Percentiles rank a stretch among this genome's conserved stretches.
Conservation (phyloP, 2,329 filamentous ascomycete species). For the Xylariaceae sp. region DNA sequence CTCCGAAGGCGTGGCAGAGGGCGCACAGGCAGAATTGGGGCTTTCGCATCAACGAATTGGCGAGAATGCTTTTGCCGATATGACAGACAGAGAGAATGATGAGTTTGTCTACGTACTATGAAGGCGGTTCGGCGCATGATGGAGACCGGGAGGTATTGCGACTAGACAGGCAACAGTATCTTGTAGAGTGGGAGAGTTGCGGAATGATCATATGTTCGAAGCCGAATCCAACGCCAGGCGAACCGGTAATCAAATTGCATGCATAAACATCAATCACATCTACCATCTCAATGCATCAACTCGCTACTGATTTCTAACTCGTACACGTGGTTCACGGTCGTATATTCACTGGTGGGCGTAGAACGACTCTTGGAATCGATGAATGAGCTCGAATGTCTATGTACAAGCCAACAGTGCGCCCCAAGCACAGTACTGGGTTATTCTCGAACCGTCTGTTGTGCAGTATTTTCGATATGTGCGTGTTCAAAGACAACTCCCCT, state of each 20-base stretch:
- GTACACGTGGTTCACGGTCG: conserved; percentile 4
- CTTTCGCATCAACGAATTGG: conserved; percentile 31
- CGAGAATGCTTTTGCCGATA: conserved; percentile 49
- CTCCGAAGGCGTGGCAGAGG: conserved; percentile 24
- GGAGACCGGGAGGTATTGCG: too few species aligned
- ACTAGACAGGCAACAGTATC: too few species aligned
- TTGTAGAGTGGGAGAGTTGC: too few species aligned
- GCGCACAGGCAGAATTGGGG: conserved; percentile 1
- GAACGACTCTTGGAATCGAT: conserved; percentile 1
- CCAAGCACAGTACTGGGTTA: conserved; percentile 1
- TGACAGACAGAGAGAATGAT: conserved; percentile 65
- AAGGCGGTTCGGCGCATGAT: too few species aligned
- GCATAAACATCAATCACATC: background rate
- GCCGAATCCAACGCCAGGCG: background rate
- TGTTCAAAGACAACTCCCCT: background rate
- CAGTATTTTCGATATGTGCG: too few species aligned
- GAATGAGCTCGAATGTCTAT: conserved; percentile 5
- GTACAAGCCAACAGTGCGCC: conserved; percentile 6
- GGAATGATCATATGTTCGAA: too few species aligned
- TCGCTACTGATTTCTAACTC: background rate
- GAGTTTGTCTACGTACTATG: conserved; percentile 48
- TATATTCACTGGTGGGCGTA: conserved; percentile 6
- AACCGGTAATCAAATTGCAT: background rate
- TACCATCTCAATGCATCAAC: too few species aligned
- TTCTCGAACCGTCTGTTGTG: conserved; percentile 5